Percentiles rank a stretch among this genome's conserved stretches.
These are phyloP conservation scores for Grosmannia clavigera DNA, from an alignment of 2,329 filamentous ascomycete species.

Conservation along the genomic window DNA sequence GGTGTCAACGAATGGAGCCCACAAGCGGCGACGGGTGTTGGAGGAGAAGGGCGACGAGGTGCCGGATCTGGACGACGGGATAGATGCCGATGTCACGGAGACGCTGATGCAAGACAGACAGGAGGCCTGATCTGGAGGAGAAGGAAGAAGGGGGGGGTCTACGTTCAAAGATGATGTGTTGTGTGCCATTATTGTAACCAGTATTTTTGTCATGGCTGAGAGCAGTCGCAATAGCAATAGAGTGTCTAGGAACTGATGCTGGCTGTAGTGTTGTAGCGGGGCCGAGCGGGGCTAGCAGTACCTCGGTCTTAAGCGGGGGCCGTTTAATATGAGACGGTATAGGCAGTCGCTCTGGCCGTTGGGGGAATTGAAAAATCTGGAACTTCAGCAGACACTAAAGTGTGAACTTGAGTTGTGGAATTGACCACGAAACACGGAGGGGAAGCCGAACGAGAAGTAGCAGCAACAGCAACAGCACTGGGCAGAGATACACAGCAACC, in stretches of 20 bases:
- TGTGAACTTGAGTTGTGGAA: not conserved
- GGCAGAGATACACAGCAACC: not conserved
- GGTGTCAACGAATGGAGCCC: slow-evolving; percentile 38
- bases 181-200: not conserved
- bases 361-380: not conserved
- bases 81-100: slow-evolving; percentile 44
- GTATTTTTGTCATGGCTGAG: not conserved
- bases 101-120: slow-evolving; percentile 35
- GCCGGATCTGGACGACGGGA: slow-evolving; percentile 42
- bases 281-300: slow-evolving; percentile 2
- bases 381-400: not conserved
- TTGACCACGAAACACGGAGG: not conserved
- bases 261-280: not conserved
- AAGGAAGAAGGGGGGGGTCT: not conserved
- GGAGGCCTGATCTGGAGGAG: not conserved
- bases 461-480: not conserved
- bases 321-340: not conserved
- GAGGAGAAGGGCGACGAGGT: slow-evolving; percentile 33
- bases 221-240: not conserved
- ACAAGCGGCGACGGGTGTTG: slow-evolving; percentile 44
- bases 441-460: not conserved
- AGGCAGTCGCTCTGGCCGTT: not conserved
- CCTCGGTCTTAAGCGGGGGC: slow-evolving; percentile 4
- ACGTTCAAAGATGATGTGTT: not conserved
- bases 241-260: not conserved